Base-by-base conservation (phyloP, 148 eudicot genomes). In the Spergularia bocconei region DNA sequence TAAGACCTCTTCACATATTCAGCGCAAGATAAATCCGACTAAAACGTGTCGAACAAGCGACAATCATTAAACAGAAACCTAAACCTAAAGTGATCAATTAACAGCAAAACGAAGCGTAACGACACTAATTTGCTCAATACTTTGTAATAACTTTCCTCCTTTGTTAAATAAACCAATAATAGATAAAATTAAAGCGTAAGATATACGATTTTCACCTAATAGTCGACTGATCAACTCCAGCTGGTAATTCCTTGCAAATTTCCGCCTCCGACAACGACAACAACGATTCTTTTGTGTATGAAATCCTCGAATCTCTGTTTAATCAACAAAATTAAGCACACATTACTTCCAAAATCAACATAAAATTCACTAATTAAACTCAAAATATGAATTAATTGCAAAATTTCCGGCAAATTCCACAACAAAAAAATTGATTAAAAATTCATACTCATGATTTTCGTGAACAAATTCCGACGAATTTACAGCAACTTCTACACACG, bases 211-310 rank as follows among this genome's bases (percentile, higher is more conserved):
- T 64, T 79, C 19, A 80, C 82, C 82, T 75, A 4, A 80, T 69
- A 56, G 19, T 48, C 17, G 82, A 80, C 52, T 71, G 58, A 65
- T 75, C 75, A 56, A 70, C 25, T 44, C 44, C 75, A 63, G 21
- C 4, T 70, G 82, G 82, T 52, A 80, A 70, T 25, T 62, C 61
- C 67, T 64, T 63, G 39, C 75, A 55, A 48, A 20, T 20, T 33
- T 75, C 72, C 38, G 61, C 17, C 53, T 75, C 71, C 13, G 75
- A 73, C 39, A 80, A 44, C 25, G 79, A 80, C 67, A 80, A n/a
- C 79, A 80, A 63, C 15, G 29, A 70, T 1, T 64, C 82, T 63
- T 38, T 75, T 11, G 75, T 7, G 38, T 79, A 79, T 5, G 75
- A 69, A 39, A 70, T 70, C 19, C 67, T 75, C 29, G 79, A 55